Evolutionary conservation across 768 basidiomycete genomes (phyloP).

Genomic region (Neoboletus brunneissimus): DNA sequence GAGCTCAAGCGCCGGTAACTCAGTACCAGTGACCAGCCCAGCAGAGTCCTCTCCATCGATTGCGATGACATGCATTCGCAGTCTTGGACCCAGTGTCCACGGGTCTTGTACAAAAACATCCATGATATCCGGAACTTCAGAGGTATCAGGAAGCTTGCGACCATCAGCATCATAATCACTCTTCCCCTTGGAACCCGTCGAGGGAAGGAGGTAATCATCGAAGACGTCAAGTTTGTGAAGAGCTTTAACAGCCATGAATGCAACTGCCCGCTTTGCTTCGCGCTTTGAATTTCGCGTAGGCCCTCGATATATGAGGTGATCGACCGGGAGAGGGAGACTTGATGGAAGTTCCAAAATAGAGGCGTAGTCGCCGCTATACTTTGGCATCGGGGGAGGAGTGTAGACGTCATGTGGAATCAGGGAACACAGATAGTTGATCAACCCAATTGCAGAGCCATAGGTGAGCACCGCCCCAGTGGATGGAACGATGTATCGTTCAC

Average conservation of each 20-base stretch:
- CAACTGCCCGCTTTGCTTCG: constrained; percentile 80
- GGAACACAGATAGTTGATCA: constrained; percentile 75
- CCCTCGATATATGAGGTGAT: constrained; percentile 56
- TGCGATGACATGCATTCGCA: constrained; percentile 64
- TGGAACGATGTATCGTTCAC: constrained; percentile 73
- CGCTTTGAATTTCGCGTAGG: constrained; percentile 64
- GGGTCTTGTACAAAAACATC: constrained; percentile 62
- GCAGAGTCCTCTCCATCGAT: constrained; percentile 49
- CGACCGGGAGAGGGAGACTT: constrained; percentile 55
- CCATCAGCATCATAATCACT: constrained; percentile 56
- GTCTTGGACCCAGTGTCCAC: constrained; percentile 53
- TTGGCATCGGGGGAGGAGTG: constrained; percentile 58
- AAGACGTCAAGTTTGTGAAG: constrained; percentile 73
- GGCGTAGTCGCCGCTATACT: constrained; percentile 59
- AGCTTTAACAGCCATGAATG: constrained; percentile 71
- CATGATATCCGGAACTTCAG: constrained; percentile 51
- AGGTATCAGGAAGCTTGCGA: constrained; percentile 39
- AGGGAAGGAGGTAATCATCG: constrained; percentile 78
- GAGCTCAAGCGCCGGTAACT: constrained; percentile 48
- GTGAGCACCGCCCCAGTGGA: constrained; percentile 77
- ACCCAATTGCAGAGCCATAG: constrained; percentile 67
- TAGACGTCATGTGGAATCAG: constrained; percentile 72
- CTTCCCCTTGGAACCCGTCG: constrained; percentile 48
- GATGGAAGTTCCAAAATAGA: constrained; percentile 63
- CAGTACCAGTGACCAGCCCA: constrained; percentile 67